A percentile compares a stretch with the other conserved stretches of the same genome.
These are phyloP conservation scores for Alternaria infectoria DNA, from an alignment of 2,329 filamentous ascomycete genomes.

Conservation along the genomic window DNA sequence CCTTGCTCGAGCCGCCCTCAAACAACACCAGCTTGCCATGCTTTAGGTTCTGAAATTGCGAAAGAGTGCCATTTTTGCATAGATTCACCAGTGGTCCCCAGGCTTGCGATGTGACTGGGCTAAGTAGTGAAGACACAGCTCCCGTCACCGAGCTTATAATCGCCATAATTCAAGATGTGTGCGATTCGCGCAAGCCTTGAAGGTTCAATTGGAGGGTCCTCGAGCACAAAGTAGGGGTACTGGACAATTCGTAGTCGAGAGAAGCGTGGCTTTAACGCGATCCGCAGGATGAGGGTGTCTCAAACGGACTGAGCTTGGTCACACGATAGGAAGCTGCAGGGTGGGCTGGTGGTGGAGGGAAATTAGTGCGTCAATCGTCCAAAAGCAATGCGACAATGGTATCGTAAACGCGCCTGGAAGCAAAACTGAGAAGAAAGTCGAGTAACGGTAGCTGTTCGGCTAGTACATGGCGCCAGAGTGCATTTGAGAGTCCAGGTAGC, in stretches of 20 bases:
- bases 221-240: background rate
- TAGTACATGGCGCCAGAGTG: conserved; percentile 2
- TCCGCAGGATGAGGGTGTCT: background rate
- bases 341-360: background rate
- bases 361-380: background rate
- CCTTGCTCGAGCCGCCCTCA: conserved; percentile 52
- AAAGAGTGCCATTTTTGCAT: conserved; percentile 54
- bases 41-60: conserved; percentile 54
- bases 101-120: conserved; percentile 53
- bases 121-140: conserved; percentile 50
- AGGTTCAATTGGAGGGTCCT: background rate
- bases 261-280: background rate
- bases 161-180: conserved; percentile 31
- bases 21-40: conserved; percentile 55
- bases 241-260: background rate
- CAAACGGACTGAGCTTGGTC: background rate
- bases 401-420: conserved; percentile 4
- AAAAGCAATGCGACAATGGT: conserved; percentile 4
- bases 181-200: background rate
- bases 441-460: conserved; percentile 1
- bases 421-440: conserved; percentile 7
- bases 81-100: conserved; percentile 57
- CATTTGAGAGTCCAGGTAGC: conserved; percentile 10
- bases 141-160: conserved; percentile 47
- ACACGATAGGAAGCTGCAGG: background rate